Evolutionary conservation across 345 rosid species (phyloP), one percentile per base, ranked within the genome.

Genomic region (Gossypium ekmanianum): DNA sequence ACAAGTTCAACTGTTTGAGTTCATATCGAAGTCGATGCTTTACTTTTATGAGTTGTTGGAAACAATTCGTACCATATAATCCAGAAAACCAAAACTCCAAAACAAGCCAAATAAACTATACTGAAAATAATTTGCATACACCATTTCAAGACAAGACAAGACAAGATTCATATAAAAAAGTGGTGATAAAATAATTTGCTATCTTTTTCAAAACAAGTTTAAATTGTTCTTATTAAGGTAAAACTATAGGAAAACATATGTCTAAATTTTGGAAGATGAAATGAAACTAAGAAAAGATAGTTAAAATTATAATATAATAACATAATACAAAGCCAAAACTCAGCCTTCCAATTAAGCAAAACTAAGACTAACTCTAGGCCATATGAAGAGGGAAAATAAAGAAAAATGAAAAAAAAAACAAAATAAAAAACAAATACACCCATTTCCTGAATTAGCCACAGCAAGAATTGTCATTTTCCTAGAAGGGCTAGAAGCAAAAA

Each of bases 401-500:
- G 22, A 29, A n/a, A 5, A 27, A 22, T 14, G 14, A 12, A 11
- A 9, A 22, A 2, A 22, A 11, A 20, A 29, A n/a, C 1, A 3
- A 61, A 18, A 71, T 45, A 0, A 3, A 61, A 18, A 71, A 52
- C 2, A 20, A 17, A 45, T 54, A 72, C 1, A 50, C 11, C 54
- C 29, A 0, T 74, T 45, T 22, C 47, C 45, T 65, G 8, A 20
- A 56, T 24, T 44, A 41, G 18, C 61, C 44, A 56, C 2, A 22
- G 7, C 18, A 50, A 29, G 63, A 43, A 24, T 59, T 74, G 41
- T n/a, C 52, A 71, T 43, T 61, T 51, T 68, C 61, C 77, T 45
- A 63, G 74, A 17, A 43, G 43, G 71, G 61, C 61, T 69, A 51
- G 4, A 55, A 56, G 63, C 61, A 52, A 67, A 73, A 71, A 76